Conservation (phyloP, 257 asterid genomes). For the Solanum peruvianum region DNA sequence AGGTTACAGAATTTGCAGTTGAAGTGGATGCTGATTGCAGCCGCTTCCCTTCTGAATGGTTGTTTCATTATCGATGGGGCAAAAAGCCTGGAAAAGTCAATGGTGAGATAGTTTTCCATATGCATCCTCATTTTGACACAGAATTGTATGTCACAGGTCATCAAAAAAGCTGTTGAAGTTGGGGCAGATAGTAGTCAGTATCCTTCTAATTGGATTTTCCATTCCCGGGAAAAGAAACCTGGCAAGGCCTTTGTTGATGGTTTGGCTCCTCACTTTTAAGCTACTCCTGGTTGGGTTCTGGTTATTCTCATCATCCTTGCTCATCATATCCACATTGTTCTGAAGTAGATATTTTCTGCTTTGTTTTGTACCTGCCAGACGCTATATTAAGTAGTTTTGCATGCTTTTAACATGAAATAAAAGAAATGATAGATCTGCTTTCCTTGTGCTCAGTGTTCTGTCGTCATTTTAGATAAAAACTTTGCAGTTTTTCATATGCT, state of each 20-base stretch:
- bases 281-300: slow-evolving; percentile 15
- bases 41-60: slow-evolving; percentile 85
- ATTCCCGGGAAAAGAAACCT: slow-evolving; percentile 90
- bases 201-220: slow-evolving; percentile 92
- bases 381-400: background rate
- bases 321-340: background rate
- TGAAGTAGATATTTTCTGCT: background rate
- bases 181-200: slow-evolving; percentile 92
- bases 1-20: slow-evolving; percentile 75
- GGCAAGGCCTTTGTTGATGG: slow-evolving; percentile 93
- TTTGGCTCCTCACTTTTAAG: slow-evolving; percentile 59
- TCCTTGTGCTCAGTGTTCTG: background rate
- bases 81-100: slow-evolving; percentile 82
- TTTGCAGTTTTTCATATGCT: background rate
- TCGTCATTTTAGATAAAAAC: background rate
- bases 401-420: background rate
- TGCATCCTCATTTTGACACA: slow-evolving; percentile 23
- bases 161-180: slow-evolving; percentile 64
- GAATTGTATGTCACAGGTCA: slow-evolving; percentile 65
- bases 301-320: background rate
- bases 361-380: background rate
- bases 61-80: slow-evolving; percentile 98
- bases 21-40: slow-evolving; percentile 79
- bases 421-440: background rate
- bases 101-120: slow-evolving; percentile 49